Evolutionary conservation across 192 early-diverging fungal species (phyloP), one percentile per base, ranked within the genome.

Genomic region (Coemansia sp.): DNA sequence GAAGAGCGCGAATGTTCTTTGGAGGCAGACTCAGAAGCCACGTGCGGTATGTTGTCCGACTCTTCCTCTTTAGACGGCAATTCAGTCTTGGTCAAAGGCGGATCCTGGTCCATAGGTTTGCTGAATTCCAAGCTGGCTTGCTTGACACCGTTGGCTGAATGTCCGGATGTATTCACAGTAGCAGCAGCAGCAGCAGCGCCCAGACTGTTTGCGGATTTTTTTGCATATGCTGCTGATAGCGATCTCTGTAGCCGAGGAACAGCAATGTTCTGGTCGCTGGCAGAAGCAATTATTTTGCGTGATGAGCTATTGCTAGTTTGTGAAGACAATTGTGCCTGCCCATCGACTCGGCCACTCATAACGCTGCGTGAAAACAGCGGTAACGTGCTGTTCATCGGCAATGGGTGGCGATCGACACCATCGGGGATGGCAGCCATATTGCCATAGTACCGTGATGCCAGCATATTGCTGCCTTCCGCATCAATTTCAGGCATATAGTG

Each of bases 311-410:
- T 64, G 56, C 73, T 69, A 26, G 53, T 58, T 10, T 55, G 41
- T 0, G 59, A 57, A 40, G 73, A 69, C 9, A 47, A 0, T 10
- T 8, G 26, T 0, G 45, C 26, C 23, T 47, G 43, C 4, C 49
- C 52, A 1, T 55, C 21, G 15, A 63, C 37, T 5, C 62, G 47
- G 21, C 58, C 58, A 28, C 58, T 61, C 28, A 62, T 54, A 15
- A 76, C 67, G 63, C 74, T 76, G 14, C 64, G 67, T 11, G 74
- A 76, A 39, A 76, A 69, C 59, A 76, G 26, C 36, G 74, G 74
- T 56, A 76, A 23, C 17, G 74, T 76, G 53, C 74, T 76, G 53
- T 76, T 76, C 66, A 70, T 76, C 11, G 74, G 74, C 23, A 38
- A 60, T 23, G 67, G 74, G 30, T 31, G 43, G 48, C 74, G 54